Evolutionary conservation across 345 rosid genomes (phyloP).

Genomic region (Moricandia arvensis): DNA sequence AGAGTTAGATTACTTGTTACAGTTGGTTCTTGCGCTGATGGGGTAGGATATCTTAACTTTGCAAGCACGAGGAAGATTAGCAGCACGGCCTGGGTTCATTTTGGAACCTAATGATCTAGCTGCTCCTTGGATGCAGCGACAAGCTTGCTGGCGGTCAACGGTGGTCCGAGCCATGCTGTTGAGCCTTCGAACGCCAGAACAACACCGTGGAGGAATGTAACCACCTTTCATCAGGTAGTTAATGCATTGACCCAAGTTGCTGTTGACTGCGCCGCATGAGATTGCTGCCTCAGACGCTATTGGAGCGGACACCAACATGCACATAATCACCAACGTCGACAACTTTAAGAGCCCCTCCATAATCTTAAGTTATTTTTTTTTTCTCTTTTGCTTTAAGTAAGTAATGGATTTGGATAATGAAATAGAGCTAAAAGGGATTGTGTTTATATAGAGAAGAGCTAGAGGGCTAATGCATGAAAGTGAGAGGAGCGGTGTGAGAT

Average conservation of each 20-base stretch:
- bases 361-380: neutral
- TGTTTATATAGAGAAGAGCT: slow-evolving; percentile 33
- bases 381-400: neutral
- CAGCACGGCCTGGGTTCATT: slow-evolving; percentile 34
- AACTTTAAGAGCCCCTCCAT: slow-evolving; percentile 35
- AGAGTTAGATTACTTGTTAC: slow-evolving; percentile 39
- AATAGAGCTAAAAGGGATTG: slow-evolving; percentile 13
- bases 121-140: slow-evolving; percentile 50
- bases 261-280: slow-evolving; percentile 41
- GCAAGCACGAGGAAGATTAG: slow-evolving; percentile 50
- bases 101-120: slow-evolving; percentile 20
- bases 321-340: slow-evolving; percentile 27
- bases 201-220: slow-evolving; percentile 36
- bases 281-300: slow-evolving; percentile 40
- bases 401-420: slow-evolving; percentile 29
- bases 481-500: slow-evolving; percentile 4
- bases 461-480: slow-evolving; percentile 17
- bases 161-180: slow-evolving; percentile 44
- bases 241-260: slow-evolving; percentile 40
- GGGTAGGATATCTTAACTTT: slow-evolving; percentile 53
- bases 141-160: slow-evolving; percentile 50
- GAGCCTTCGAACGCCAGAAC: slow-evolving; percentile 46
- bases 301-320: slow-evolving; percentile 35
- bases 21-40: slow-evolving; percentile 53
- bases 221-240: slow-evolving; percentile 36